Conservation (phyloP, 768 basidiomycete species). For the Xerocomus potaroensis region DNA sequence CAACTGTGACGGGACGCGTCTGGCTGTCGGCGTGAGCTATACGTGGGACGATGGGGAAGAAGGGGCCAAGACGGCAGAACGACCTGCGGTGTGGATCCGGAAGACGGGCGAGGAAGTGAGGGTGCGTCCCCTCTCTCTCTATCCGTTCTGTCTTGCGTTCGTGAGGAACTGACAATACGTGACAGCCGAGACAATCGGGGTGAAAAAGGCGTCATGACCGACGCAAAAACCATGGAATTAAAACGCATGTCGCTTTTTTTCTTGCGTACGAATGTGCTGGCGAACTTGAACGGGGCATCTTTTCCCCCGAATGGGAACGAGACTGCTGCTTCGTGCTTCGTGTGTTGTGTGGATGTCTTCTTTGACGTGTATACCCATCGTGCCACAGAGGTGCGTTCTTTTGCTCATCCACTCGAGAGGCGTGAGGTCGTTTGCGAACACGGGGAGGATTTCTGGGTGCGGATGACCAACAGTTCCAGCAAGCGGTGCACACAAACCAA, state of each 20-base stretch:
- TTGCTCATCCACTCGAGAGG: no score
- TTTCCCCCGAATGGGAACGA: no score
- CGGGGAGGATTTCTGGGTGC: no score
- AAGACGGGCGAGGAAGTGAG: conserved; percentile 75
- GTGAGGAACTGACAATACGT: not conserved
- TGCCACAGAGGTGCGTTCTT: no score
- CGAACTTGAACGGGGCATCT: no score
- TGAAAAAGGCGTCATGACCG: conserved; percentile 1
- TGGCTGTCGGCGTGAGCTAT: conserved; percentile 84
- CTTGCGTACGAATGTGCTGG: no score
- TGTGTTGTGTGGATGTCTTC: not conserved
- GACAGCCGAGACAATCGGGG: conserved; percentile 22
- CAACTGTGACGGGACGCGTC: conserved; percentile 74
- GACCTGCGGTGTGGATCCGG: conserved; percentile 58
- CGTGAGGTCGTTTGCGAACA: no score
- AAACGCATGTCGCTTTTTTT: not conserved
- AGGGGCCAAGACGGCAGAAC: conserved; percentile 59
- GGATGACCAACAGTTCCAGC: no score
- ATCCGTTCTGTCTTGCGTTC: no score
- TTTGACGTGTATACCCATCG: no score
- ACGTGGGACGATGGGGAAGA: conserved; percentile 87
- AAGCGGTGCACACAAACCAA: no score
- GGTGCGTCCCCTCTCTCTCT: conserved; percentile 40
- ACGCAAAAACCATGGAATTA: not conserved
- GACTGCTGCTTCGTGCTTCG: not conserved